Base-by-base conservation (phyloP, 2,329 filamentous ascomycete genomes). In the Podosphaera aphanis region DNA sequence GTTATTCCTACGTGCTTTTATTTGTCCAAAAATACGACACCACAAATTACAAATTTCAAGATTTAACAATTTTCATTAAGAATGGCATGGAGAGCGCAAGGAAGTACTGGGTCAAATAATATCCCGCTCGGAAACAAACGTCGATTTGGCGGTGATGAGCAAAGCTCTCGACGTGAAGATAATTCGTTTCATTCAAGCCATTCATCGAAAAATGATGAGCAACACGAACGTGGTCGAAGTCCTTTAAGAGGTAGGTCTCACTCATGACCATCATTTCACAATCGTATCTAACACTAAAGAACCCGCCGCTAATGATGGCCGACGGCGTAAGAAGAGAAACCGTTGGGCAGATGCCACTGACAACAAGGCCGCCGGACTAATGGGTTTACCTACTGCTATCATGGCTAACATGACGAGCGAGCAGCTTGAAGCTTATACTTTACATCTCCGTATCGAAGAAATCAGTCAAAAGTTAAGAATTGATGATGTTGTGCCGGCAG, bases 391-490 rank as follows among this genome's bases (percentile, higher is more conserved):
- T 23, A 98, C 90, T 15, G 84, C 88, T 59, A 95, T 98, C 62
- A 78, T 88, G 64, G 85, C 86, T 51, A 86, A 88, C 65, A 98
- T 98, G 85, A 98, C 90, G 47, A 88, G 80, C 60, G 90, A 98
- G 65, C 90, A 98, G 70, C 75, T 95, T 46, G 90, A 98, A 62
- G 90, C 90, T 18, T 98, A 98, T 62, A 90, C 86, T 19, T 69
- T 95, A 54, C 88, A 98, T 65, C 68, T 98, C 59, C 84, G 90
- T 59, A 95, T 98, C 59, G 88, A 98, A 63, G 90, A 98, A 65
- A 98, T 98, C 59, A 95, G 85, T 61, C 88, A 98, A 67, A 98
- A 98, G 73, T 76, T 98, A 55, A 81, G 88, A 59, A 98, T 98
- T 63, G 92, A 95, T 66, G 90, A 98, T 70, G 90, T 98, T 46